Evolutionary conservation across 2,329 filamentous ascomycete genomes (phyloP).

Genomic region (Stagonosporopsis tanaceti): DNA sequence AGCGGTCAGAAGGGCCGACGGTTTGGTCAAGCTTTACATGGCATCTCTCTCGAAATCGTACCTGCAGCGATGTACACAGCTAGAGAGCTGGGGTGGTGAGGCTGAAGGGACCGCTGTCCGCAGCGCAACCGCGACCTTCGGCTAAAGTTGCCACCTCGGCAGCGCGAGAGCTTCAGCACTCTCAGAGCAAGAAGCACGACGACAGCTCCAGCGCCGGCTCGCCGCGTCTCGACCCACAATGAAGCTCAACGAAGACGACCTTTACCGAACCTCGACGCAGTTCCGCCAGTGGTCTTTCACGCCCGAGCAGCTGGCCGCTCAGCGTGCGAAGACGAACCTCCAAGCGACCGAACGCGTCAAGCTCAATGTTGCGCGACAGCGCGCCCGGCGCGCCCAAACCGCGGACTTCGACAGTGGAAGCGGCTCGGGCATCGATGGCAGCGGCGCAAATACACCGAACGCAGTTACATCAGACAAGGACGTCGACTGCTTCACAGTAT

Average conservation of each 20-base stretch:
- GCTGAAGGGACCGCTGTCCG: constrained; percentile 3
- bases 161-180: constrained; percentile 5
- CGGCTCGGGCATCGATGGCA: constrained; percentile 39
- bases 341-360: constrained; percentile 75
- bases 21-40: constrained; percentile 6
- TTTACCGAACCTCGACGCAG: constrained; percentile 90
- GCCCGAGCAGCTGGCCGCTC: constrained; percentile 70
- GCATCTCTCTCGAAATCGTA: neutral
- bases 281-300: constrained; percentile 94
- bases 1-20: constrained; percentile 9
- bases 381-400: constrained; percentile 48
- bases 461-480: constrained; percentile 52
- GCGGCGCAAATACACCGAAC: constrained; percentile 43
- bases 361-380: constrained; percentile 62
- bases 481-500: constrained; percentile 81
- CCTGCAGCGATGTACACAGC: constrained; percentile 9
- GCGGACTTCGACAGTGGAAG: constrained; percentile 40
- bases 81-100: constrained; percentile 1
- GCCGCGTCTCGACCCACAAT: constrained; percentile 31
- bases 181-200: constrained; percentile 5
- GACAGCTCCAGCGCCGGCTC: constrained; percentile 16
- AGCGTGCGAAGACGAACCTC: constrained; percentile 80
- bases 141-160: constrained; percentile 28
- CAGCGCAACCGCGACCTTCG: constrained; percentile 17
- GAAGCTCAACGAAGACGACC: constrained; percentile 82